Evolutionary conservation across 2,329 filamentous ascomycete species (phyloP).

Genomic region (Colletotrichum cordylinicola): DNA sequence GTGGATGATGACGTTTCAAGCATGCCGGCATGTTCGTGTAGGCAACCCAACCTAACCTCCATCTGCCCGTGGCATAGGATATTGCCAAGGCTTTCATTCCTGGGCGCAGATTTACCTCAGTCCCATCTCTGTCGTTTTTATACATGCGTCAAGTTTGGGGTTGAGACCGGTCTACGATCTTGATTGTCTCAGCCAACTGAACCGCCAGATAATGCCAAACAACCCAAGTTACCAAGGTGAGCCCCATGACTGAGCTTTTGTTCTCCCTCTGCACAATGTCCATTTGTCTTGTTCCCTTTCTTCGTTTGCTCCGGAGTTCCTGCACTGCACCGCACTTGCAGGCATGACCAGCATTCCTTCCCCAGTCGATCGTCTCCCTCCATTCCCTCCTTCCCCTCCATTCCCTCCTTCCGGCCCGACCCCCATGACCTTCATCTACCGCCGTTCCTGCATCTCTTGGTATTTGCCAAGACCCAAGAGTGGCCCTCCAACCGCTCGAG

Average conservation of each 20-base stretch:
- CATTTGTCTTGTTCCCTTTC: background rate
- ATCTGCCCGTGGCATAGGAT: background rate
- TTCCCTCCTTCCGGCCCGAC: background rate
- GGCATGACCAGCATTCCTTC: background rate
- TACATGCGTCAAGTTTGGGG: background rate
- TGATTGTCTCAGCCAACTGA: background rate
- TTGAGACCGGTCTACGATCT: background rate
- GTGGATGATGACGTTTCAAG: background rate
- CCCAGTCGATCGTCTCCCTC: background rate
- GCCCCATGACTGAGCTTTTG: background rate
- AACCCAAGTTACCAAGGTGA: background rate
- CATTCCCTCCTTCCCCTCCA: constrained; percentile 7
- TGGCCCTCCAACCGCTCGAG: background rate
- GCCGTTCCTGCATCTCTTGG: constrained; percentile 25
- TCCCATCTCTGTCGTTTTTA: background rate
- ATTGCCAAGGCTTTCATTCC: background rate
- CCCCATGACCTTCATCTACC: background rate
- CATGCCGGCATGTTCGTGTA: background rate
- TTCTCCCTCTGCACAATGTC: background rate
- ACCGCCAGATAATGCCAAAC: background rate
- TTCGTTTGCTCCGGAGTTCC: background rate
- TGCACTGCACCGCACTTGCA: background rate
- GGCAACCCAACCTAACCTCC: background rate
- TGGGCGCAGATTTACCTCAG: background rate
- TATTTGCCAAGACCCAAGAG: background rate